phyloP scores from a whole-genome alignment of 2,329 filamentous ascomycete species.

The Xylaria sp. region DNA sequence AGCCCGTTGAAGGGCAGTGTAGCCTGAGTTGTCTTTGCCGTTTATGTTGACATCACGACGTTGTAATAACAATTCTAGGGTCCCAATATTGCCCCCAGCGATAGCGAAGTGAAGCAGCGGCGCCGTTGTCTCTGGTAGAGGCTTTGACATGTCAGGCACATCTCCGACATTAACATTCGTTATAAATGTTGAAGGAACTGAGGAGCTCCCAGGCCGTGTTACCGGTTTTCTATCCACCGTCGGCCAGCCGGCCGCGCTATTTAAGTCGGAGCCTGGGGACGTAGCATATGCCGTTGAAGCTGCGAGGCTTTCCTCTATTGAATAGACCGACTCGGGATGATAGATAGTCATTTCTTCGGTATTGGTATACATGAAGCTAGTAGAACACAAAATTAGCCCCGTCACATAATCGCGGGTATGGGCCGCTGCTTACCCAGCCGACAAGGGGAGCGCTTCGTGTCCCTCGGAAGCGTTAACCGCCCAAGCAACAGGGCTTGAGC shows the following conservation, averaged over 20 bases:
- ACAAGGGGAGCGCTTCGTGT: slow-evolving; percentile 35
- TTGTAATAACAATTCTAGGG: slow-evolving; percentile 38
- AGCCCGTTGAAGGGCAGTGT: slow-evolving; percentile 42
- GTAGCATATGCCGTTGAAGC: slow-evolving; percentile 37
- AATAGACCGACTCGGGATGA: slow-evolving; percentile 37
- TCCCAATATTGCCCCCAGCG: slow-evolving; percentile 40
- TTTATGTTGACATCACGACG: slow-evolving; percentile 41
- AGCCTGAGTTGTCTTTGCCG: slow-evolving; percentile 38
- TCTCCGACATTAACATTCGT: slow-evolving; percentile 14
- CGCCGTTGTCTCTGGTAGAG: slow-evolving; percentile 40
- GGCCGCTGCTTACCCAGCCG: slow-evolving; percentile 30
- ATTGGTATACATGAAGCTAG: slow-evolving; percentile 37
- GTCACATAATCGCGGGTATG: background rate
- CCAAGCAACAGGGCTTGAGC: slow-evolving; percentile 39
- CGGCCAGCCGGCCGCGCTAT: slow-evolving; percentile 36
- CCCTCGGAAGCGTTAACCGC: slow-evolving; percentile 31
- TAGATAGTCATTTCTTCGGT: slow-evolving; percentile 38
- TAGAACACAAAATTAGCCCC: slow-evolving; percentile 5
- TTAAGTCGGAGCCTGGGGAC: slow-evolving; percentile 37
- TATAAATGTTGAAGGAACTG: slow-evolving; percentile 30
- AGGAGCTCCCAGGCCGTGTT: slow-evolving; percentile 33
- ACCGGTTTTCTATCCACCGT: slow-evolving; percentile 31
- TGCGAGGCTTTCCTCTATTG: slow-evolving; percentile 35
- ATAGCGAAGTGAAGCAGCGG: slow-evolving; percentile 43
- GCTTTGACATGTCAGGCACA: slow-evolving; percentile 27